phyloP scores from a whole-genome alignment of 371 early-diverging fungal species.

The Nematocida ausubeli region DNA sequence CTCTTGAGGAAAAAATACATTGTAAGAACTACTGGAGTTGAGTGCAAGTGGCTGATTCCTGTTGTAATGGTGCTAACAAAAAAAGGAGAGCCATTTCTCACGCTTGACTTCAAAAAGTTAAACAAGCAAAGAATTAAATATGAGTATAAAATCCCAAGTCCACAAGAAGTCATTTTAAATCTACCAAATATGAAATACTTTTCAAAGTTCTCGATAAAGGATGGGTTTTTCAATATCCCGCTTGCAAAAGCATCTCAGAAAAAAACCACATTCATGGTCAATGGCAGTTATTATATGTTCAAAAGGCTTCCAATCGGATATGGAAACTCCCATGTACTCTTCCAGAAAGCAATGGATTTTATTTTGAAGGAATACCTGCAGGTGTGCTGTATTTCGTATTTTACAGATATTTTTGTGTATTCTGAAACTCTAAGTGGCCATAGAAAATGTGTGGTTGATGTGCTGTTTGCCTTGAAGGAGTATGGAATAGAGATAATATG shows the following conservation, averaged over 20 bases:
- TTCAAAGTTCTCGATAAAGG: constrained; percentile 3
- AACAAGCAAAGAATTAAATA: not conserved
- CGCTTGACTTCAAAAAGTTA: not conserved
- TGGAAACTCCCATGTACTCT: not conserved
- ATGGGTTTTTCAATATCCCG: not conserved
- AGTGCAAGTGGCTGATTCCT: not conserved
- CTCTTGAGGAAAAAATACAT: not conserved
- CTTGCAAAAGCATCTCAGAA: not conserved
- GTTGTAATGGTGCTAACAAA: not conserved
- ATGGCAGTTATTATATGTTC: not conserved
- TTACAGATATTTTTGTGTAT: not conserved
- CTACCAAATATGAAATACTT: constrained; percentile 1
- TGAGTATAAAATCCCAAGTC: not conserved
- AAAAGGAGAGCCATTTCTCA: not conserved
- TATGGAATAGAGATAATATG: not conserved
- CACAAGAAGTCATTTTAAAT: not conserved
- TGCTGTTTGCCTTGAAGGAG: not conserved
- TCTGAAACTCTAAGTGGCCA: not conserved
- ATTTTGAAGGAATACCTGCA: not conserved
- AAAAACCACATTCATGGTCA: not conserved
- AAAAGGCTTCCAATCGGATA: not conserved
- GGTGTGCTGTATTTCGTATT: not conserved
- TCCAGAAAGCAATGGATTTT: not conserved
- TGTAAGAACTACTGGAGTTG: not conserved
- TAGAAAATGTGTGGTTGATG: not conserved